A percentile compares a stretch with the other conserved stretches of the same genome.
These are phyloP conservation scores for Lentinula novae-zelandiae DNA, from an alignment of 1,284 basidiomycete genomes.

Conservation along the genomic window DNA sequence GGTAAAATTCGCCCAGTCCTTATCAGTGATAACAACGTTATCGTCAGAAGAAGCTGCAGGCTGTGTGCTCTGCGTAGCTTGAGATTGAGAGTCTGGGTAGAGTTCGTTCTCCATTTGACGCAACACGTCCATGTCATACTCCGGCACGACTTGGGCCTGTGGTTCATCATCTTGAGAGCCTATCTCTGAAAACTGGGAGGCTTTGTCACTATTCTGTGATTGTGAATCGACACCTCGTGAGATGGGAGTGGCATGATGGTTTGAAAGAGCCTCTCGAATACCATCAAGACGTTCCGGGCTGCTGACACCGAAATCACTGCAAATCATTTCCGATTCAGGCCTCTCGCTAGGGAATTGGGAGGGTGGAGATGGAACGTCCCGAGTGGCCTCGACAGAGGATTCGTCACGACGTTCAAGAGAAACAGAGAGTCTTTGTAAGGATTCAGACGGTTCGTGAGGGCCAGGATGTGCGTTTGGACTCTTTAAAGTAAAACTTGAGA, in stretches of 20 bases:
- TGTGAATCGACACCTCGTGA: not conserved
- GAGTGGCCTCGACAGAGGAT: not conserved
- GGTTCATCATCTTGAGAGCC: slow-evolving; percentile 1
- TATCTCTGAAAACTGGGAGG: not conserved
- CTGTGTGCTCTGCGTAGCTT: slow-evolving; percentile 9
- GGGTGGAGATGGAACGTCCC: not conserved
- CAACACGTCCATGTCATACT: not conserved
- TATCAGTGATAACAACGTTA: not conserved
- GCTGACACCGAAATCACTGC: not conserved
- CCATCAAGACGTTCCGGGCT: not conserved
- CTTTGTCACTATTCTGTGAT: slow-evolving; percentile 6
- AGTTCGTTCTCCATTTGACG: not conserved
- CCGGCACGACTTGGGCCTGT: slow-evolving; percentile 6
- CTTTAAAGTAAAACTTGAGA: not conserved
- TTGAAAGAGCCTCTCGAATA: not conserved
- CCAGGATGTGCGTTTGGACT: not conserved
- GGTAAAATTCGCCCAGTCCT: not conserved
- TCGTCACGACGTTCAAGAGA: not conserved
- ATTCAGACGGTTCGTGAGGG: not conserved
- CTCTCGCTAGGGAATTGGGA: not conserved
- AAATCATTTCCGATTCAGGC: not conserved
- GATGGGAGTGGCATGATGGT: not conserved
- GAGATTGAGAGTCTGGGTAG: not conserved
- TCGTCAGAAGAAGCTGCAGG: not conserved
- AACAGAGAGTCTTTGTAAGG: not conserved